Conservation (phyloP, 2,329 filamentous ascomycete species). For the Septoria linicola region DNA sequence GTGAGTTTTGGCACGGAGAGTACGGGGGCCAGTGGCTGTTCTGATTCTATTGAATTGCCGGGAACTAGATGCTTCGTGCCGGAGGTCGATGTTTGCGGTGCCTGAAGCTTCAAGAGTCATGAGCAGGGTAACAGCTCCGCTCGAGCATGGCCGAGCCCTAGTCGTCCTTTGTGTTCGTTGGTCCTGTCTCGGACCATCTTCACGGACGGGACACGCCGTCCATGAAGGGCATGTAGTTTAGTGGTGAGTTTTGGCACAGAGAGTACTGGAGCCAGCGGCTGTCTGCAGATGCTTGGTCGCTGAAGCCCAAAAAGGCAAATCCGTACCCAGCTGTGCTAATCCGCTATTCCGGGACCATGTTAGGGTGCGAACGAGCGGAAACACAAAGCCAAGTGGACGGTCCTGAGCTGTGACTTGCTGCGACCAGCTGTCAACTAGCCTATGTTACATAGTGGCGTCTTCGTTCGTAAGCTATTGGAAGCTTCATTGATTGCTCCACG, state of each 20-base stretch:
- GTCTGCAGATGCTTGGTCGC: conserved; percentile 5
- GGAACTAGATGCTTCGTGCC: conserved; percentile 13
- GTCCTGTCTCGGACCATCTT: too few species aligned
- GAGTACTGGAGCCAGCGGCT: conserved; percentile 2
- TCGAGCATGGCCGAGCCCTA: too few species aligned
- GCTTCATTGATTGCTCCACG: not conserved
- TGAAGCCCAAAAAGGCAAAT: conserved; percentile 4
- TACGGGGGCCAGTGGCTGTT: conserved; percentile 3
- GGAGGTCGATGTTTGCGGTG: not conserved
- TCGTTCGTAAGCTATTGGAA: conserved; percentile 1
- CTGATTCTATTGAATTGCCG: conserved; percentile 2
- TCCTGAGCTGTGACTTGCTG: conserved; percentile 1
- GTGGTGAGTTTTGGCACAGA: too few species aligned
- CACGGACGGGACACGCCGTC: too few species aligned
- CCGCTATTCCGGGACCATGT: too few species aligned
- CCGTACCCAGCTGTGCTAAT: not conserved
- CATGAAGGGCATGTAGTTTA: not conserved
- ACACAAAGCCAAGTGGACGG: not conserved
- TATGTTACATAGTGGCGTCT: conserved; percentile 9
- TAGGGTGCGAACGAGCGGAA: too few species aligned
- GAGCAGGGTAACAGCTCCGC: conserved; percentile 1
- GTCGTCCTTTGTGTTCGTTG: too few species aligned
- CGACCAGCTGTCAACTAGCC: not conserved
- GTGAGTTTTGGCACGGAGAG: too few species aligned
- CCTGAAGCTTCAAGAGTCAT: not conserved